Conservation (phyloP, 1,284 basidiomycete genomes). For the Ustilago cynodontis region DNA sequence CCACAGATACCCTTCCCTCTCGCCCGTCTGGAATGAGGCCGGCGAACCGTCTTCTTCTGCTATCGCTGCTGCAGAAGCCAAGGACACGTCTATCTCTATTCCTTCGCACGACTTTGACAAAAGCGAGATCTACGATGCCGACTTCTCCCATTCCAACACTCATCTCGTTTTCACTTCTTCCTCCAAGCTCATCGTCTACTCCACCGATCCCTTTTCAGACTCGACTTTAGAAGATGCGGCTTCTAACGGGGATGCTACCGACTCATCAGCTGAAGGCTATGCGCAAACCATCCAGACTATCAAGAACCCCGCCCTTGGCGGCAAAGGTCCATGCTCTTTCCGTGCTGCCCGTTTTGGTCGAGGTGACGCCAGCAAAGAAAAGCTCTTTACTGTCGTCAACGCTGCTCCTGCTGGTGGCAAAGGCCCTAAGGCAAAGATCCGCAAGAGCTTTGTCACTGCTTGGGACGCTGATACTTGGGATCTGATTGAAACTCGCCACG, state of each 20-base stretch:
- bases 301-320: conserved; percentile 62
- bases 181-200: conserved; percentile 55
- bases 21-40: conserved; percentile 46
- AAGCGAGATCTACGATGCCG: conserved; percentile 65
- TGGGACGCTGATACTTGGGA: conserved; percentile 67
- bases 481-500: conserved; percentile 56
- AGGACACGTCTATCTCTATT: conserved; percentile 46
- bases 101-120: conserved; percentile 48
- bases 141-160: conserved; percentile 63
- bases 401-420: conserved; percentile 45
- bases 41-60: conserved; percentile 35
- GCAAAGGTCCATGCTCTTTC: conserved; percentile 61
- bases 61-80: conserved; percentile 38
- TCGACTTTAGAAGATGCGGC: conserved; percentile 18
- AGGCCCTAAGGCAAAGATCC: conserved; percentile 56
- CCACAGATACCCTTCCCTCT: conserved; percentile 60
- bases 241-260: conserved; percentile 16
- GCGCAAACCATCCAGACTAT: conserved; percentile 61
- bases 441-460: conserved; percentile 64
- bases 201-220: conserved; percentile 48
- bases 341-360: conserved; percentile 57
- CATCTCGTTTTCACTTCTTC: conserved; percentile 62
- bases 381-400: conserved; percentile 65
- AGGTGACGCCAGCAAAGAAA: conserved; percentile 42
- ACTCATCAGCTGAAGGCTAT: conserved; percentile 24